phyloP scores from a whole-genome alignment of 2,329 filamentous ascomycete genomes.

The Sporothrix curviconia region DNA sequence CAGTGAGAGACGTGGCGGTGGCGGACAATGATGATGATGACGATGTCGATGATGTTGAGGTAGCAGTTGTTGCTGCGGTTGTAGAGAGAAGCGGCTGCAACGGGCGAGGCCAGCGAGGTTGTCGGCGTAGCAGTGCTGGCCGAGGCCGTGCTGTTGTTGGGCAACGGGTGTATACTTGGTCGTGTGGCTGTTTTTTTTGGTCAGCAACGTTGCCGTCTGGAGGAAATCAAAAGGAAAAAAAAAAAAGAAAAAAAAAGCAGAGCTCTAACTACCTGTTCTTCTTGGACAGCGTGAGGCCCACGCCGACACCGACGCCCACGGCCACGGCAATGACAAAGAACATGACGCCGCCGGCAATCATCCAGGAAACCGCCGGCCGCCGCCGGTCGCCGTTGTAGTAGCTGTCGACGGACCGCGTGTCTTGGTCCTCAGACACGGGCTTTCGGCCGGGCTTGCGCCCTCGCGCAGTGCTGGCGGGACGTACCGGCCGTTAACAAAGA shows the following conservation, averaged over 20 bases:
- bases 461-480: slow-evolving; percentile 19
- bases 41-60: slow-evolving; percentile 4
- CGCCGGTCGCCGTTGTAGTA: slow-evolving; percentile 23
- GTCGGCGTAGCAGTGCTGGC: too few species aligned
- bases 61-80: not conserved
- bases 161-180: not conserved
- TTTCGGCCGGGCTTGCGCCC: slow-evolving; percentile 17
- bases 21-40: slow-evolving; percentile 20
- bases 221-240: not conserved
- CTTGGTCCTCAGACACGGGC: slow-evolving; percentile 16
- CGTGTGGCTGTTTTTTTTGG: not conserved
- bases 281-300: slow-evolving; percentile 31
- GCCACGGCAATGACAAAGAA: slow-evolving; percentile 25
- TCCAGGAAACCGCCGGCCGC: slow-evolving; percentile 29
- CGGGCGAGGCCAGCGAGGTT: too few species aligned
- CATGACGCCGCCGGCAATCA: slow-evolving; percentile 25
- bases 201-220: too few species aligned
- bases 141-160: too few species aligned
- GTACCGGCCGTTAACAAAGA: slow-evolving; percentile 21
- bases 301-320: slow-evolving; percentile 32
- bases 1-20: slow-evolving; percentile 23
- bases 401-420: slow-evolving; percentile 1
- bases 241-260: not conserved
- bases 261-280: not conserved
- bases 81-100: too few species aligned